Percentiles rank a stretch among this genome's conserved stretches.
These are phyloP conservation scores for Penicillium sp. DNA, from an alignment of 2,329 filamentous ascomycete genomes.

Conservation along the genomic window DNA sequence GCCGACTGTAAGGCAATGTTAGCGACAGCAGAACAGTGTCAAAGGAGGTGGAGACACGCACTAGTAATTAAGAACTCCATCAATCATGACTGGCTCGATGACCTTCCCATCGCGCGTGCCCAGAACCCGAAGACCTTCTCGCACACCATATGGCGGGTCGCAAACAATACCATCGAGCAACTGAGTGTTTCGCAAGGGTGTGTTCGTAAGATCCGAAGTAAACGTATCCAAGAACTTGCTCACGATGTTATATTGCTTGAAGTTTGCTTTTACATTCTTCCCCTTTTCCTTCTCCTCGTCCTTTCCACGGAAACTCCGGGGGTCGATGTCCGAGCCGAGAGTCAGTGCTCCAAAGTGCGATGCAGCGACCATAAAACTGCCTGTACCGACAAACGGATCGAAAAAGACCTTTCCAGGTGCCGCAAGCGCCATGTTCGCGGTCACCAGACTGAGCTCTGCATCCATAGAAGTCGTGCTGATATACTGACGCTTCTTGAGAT, in stretches of 20 bases:
- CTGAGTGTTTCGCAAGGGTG: constrained; percentile 62
- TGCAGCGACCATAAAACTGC: constrained; percentile 85
- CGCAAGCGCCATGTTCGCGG: constrained; percentile 84
- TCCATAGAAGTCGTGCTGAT: constrained; percentile 98
- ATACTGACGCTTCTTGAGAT: constrained; percentile 89
- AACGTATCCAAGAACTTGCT: constrained; percentile 72
- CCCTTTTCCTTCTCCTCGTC: constrained; percentile 47
- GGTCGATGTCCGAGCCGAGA: constrained; percentile 91
- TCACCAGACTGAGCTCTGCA: constrained; percentile 84
- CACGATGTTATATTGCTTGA: constrained; percentile 74
- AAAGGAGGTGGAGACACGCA: constrained; percentile 41
- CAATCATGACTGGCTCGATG: constrained; percentile 60
- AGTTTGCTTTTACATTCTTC: constrained; percentile 64
- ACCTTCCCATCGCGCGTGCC: constrained; percentile 64
- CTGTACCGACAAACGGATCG: constrained; percentile 94
- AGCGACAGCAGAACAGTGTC: background rate
- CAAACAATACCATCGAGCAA: constrained; percentile 89
- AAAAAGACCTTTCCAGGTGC: constrained; percentile 82
- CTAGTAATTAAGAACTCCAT: constrained; percentile 68
- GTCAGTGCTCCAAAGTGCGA: constrained; percentile 83
- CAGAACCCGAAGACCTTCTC: constrained; percentile 86
- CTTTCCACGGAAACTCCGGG: constrained; percentile 74
- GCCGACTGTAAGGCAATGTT: constrained; percentile 43
- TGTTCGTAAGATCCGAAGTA: constrained; percentile 82
- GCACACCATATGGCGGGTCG: constrained; percentile 92